Conservation (phyloP, 768 basidiomycete species). For the Psilocybe azurescens region DNA sequence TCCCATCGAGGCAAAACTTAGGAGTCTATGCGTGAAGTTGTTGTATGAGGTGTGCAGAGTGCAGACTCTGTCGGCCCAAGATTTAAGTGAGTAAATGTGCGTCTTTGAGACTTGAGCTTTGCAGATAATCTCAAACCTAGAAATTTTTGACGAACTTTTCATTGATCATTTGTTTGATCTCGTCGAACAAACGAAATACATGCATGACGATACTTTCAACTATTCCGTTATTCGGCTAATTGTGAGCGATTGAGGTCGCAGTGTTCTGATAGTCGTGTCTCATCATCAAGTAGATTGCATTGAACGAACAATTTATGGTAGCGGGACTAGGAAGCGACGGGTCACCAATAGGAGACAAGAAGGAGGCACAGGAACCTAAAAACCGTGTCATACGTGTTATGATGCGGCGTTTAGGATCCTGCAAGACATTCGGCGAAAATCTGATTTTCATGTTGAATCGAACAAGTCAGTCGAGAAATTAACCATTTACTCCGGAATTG, state of each 20-base stretch:
- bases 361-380: slow-evolving; percentile 43
- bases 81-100: slow-evolving; percentile 68
- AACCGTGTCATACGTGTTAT: slow-evolving; percentile 88
- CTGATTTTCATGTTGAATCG: slow-evolving; percentile 99
- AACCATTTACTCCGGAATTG: neutral
- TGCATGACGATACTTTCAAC: slow-evolving; percentile 92
- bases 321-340: slow-evolving; percentile 56
- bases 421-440: slow-evolving; percentile 97
- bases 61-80: slow-evolving; percentile 78
- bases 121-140: slow-evolving; percentile 42
- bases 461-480: slow-evolving; percentile 64
- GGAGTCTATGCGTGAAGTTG: slow-evolving; percentile 71
- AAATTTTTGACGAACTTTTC: slow-evolving; percentile 80
- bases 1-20: slow-evolving; percentile 85
- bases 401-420: slow-evolving; percentile 82
- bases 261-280: neutral
- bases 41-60: slow-evolving; percentile 95
- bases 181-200: slow-evolving; percentile 88
- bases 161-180: slow-evolving; percentile 91
- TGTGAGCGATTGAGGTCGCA: slow-evolving; percentile 48
- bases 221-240: slow-evolving; percentile 95
- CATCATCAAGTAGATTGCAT: slow-evolving; percentile 63
- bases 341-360: slow-evolving; percentile 21
- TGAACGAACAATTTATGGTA: slow-evolving; percentile 99
- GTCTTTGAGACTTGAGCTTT: neutral